A percentile compares a stretch with the other conserved stretches of the same genome.
These are phyloP conservation scores for Drechslerella dactyloides DNA, from an alignment of 2,329 filamentous ascomycete genomes.

Conservation along the genomic window DNA sequence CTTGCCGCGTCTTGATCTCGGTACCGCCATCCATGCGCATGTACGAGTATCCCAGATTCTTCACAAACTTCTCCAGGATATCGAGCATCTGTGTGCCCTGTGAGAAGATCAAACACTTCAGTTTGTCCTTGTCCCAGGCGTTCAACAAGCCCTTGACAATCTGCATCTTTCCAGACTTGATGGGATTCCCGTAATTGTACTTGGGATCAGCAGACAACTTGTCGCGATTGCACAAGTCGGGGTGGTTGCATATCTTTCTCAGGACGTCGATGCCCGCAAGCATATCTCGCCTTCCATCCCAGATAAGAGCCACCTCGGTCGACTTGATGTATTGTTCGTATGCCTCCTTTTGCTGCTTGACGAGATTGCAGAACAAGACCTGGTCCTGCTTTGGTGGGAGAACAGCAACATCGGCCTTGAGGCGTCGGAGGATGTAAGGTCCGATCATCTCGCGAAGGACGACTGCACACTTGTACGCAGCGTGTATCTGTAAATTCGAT, in stretches of 20 bases:
- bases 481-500: constrained; percentile 90
- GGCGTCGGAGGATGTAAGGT: constrained; percentile 86
- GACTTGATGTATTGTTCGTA: constrained; percentile 84
- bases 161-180: constrained; percentile 92
- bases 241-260: constrained; percentile 97
- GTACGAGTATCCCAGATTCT: constrained; percentile 71
- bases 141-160: constrained; percentile 86
- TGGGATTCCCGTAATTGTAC: constrained; percentile 77
- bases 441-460: constrained; percentile 92
- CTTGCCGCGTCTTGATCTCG: constrained; percentile 83
- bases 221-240: constrained; percentile 76
- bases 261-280: constrained; percentile 89
- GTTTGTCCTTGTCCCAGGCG: constrained; percentile 88
- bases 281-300: constrained; percentile 72
- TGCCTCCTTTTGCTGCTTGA: constrained; percentile 74
- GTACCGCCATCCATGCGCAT: constrained; percentile 94
- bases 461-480: constrained; percentile 90
- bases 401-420: constrained; percentile 91
- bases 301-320: constrained; percentile 82
- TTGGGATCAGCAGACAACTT: constrained; percentile 64
- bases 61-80: constrained; percentile 83
- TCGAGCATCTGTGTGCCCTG: constrained; percentile 96
- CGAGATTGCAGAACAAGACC: constrained; percentile 93
- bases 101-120: constrained; percentile 91
- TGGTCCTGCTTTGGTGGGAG: constrained; percentile 96